Evolutionary conservation across 768 basidiomycete species (phyloP).

Genomic region (Mycena galopus): DNA sequence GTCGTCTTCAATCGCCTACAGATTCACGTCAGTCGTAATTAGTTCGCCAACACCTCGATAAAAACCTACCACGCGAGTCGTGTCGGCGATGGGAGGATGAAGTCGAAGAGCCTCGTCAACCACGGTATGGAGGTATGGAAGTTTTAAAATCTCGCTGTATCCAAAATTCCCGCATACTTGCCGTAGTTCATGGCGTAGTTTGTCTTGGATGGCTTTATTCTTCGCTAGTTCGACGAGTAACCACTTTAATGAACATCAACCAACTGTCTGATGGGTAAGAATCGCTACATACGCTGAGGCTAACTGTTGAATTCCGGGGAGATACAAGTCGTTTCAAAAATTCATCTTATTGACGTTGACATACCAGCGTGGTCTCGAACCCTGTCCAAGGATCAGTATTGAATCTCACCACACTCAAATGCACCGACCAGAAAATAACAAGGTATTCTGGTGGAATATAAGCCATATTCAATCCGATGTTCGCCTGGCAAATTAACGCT

Average conservation of each 20-base stretch:
- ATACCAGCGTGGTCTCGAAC: slow-evolving; percentile 31
- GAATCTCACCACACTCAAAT: not conserved
- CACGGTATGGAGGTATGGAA: slow-evolving; percentile 53
- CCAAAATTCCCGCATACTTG: slow-evolving; percentile 14
- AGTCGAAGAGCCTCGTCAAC: slow-evolving; percentile 49
- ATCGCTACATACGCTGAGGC: slow-evolving; percentile 14
- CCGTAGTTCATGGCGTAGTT: slow-evolving; percentile 46
- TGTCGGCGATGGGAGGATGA: slow-evolving; percentile 46
- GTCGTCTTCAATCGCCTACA: slow-evolving; percentile 50
- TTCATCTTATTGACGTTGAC: not conserved
- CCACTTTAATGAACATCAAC: slow-evolving; percentile 36
- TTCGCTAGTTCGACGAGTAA: slow-evolving; percentile 49
- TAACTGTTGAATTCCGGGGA: not conserved
- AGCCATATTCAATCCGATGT: not conserved
- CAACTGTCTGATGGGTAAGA: too few species aligned
- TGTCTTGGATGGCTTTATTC: slow-evolving; percentile 44
- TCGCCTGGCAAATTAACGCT: not conserved
- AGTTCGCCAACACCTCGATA: not conserved
- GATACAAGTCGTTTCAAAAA: not conserved
- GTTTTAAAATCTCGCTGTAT: slow-evolving; percentile 26
- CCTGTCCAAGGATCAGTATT: slow-evolving; percentile 5
- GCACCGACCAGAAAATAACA: slow-evolving; percentile 30
- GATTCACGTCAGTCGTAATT: not conserved
- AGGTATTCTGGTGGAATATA: slow-evolving; percentile 23
- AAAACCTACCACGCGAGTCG: slow-evolving; percentile 39